Evolutionary conservation across 2,329 filamentous ascomycete genomes (phyloP), one percentile per base, ranked within the genome.

Genomic region (Gnomoniopsis sp.): DNA sequence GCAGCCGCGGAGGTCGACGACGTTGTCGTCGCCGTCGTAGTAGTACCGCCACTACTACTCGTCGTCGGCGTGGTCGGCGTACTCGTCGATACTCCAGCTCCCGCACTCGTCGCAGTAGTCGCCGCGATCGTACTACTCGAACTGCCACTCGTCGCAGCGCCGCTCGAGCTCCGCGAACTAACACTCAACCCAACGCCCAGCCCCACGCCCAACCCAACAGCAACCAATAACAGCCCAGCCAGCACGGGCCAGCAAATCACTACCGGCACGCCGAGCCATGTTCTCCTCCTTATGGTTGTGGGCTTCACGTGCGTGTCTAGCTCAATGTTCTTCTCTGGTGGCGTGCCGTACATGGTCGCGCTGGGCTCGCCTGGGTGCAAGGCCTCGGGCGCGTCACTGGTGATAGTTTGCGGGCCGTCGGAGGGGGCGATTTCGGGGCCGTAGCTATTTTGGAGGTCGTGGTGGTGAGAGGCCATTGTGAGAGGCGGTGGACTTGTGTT

Each of bases 401-500:
- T 23, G 22, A 51, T 38, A 19, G 47, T 11, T 33, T 57, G 55
- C 0, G 48, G 55, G 14, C 33, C 47, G 26, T 19, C 22, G 23
- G n/a, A 36, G 6, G 36, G 17, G 14, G 55, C 48, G 19, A 57
- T 51, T 11, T 57, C 55, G 3, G 55, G 55, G 26, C 55, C 55
- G 44, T 57, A 57, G 38, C 55, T 57, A 30, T 57, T 57, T 38
- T 50, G 54, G 10, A 56, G 54, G 21, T 56, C 47, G n/a, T 44
- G 8, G 12, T 8, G 8, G 21, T 43, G 21, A 10, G 6, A 49
- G 33, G 53, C 53, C 53, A 55, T 55, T 15, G 34, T 23, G 30
- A 33, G 79, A 4, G 38, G 10, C 11, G 6, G n/a, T 11, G 4
- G 38, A 6, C 6, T 6, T 6, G 38, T 43, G 15, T 12, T 10